Conservation (phyloP, 208 protist species). For the Wallacemonas sp. region DNA sequence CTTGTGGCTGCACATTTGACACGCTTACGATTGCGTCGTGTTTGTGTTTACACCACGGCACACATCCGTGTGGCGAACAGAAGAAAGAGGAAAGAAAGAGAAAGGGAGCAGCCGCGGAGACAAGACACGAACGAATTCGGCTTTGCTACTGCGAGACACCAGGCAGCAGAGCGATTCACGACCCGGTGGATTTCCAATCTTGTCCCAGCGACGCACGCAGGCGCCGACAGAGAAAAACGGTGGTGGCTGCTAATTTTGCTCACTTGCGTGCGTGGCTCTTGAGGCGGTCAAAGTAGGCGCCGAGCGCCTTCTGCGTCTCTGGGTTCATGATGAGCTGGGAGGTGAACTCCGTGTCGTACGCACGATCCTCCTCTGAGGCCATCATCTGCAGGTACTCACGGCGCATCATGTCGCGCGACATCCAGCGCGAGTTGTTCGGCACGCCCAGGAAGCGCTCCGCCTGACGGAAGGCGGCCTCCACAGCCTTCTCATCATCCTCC, state of each 20-base stretch:
- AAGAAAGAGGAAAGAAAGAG: too few species aligned
- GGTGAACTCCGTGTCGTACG: constrained; percentile 82
- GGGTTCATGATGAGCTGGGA: constrained; percentile 64
- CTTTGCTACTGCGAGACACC: not conserved
- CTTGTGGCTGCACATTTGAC: too few species aligned
- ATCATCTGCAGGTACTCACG: constrained; percentile 74
- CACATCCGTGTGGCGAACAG: too few species aligned
- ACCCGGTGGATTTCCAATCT: too few species aligned
- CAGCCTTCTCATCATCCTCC: constrained; percentile 34
- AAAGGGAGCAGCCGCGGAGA: not conserved
- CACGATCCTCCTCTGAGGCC: constrained; percentile 66
- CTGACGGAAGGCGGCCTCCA: constrained; percentile 48
- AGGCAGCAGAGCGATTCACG: too few species aligned
- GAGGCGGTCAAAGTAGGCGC: constrained; percentile 51
- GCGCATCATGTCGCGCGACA: constrained; percentile 80
- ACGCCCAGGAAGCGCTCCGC: constrained; percentile 61
- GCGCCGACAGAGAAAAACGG: not conserved
- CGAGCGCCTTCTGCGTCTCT: constrained; percentile 70
- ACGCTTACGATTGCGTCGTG: too few species aligned
- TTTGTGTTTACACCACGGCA: too few species aligned
- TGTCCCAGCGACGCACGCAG: too few species aligned
- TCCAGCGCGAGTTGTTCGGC: constrained; percentile 73
- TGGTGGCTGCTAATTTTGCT: too few species aligned
- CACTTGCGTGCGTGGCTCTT: constrained; percentile 56
- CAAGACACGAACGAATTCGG: not conserved